Conservation (phyloP, 2,329 filamentous ascomycete genomes). For the Scedosporium boydii region DNA sequence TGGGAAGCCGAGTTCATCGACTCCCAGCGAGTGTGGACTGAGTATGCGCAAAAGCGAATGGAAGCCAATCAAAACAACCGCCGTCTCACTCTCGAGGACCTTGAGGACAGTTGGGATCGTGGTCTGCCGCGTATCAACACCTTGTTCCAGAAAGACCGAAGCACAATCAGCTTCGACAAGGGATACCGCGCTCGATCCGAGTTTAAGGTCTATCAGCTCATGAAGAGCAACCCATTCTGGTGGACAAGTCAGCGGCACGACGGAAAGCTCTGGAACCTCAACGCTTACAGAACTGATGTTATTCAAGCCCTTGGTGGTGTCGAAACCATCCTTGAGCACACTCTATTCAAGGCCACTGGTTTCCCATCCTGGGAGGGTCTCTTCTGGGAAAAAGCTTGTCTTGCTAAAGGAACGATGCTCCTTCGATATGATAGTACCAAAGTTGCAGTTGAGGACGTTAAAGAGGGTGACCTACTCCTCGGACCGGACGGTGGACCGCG, state of each 20-base stretch:
- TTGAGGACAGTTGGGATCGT: slow-evolving; percentile 97
- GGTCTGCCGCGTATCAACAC: slow-evolving; percentile 97
- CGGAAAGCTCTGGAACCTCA: slow-evolving; percentile 94
- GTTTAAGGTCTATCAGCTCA: slow-evolving; percentile 96
- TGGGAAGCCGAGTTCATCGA: slow-evolving; percentile 99
- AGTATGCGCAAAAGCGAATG: slow-evolving; percentile 95
- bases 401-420: slow-evolving; percentile 20
- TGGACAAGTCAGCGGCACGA: slow-evolving; percentile 98
- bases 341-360: slow-evolving; percentile 90
- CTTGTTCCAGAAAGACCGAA: slow-evolving; percentile 95
- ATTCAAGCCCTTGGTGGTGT: slow-evolving; percentile 95
- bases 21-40: slow-evolving; percentile 97
- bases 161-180: slow-evolving; percentile 95
- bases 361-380: slow-evolving; percentile 96
- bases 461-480: slow-evolving; percentile 37
- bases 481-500: slow-evolving; percentile 37
- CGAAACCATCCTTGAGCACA: slow-evolving; percentile 95
- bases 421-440: slow-evolving; percentile 32
- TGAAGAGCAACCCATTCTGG: slow-evolving; percentile 99
- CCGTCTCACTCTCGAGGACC: slow-evolving; percentile 84
- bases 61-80: slow-evolving; percentile 97
- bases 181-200: slow-evolving; percentile 91
- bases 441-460: slow-evolving; percentile 37
- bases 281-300: slow-evolving; percentile 90
- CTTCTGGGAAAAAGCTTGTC: slow-evolving; percentile 67